Evolutionary conservation across 495 filamentous ascomycete species (phyloP).

Genomic region (Hypoxylon subgilvum): DNA sequence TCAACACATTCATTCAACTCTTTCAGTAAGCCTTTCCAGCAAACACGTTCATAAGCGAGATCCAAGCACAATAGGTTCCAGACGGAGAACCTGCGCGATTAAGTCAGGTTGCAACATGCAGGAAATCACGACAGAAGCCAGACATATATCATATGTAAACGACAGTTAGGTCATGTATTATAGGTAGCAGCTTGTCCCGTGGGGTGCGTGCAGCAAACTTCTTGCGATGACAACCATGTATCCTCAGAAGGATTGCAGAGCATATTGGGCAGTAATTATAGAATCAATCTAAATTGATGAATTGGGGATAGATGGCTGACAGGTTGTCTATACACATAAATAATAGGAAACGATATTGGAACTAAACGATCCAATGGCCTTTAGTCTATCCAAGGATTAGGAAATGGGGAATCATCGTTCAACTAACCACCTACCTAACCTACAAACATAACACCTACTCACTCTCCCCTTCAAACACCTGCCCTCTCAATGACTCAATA

Average conservation of each 20-base stretch:
- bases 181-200: constrained; percentile 8
- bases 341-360: constrained; percentile 3
- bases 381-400: no score
- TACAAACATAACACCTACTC: no score
- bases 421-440: no score
- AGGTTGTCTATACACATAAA: constrained; percentile 6
- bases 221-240: constrained; percentile 3
- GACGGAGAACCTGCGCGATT: not conserved
- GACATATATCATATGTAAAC: not conserved
- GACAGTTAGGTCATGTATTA: not conserved
- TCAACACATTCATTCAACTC: no score
- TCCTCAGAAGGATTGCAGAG: not conserved
- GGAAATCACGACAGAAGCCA: not conserved
- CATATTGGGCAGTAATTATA: constrained; percentile 29
- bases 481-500: no score
- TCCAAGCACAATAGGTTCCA: not conserved
- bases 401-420: no score
- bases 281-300: constrained; percentile 27
- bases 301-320: no score
- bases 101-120: constrained; percentile 1
- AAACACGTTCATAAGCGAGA: no score
- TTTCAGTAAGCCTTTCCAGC: no score
- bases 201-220: constrained; percentile 25
- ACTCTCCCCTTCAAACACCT: no score
- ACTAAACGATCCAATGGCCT: not conserved